A percentile compares a stretch with the other conserved stretches of the same genome.
These are phyloP conservation scores for Boletus austroedulis DNA, from an alignment of 1,284 basidiomycete genomes.

Conservation along the genomic window DNA sequence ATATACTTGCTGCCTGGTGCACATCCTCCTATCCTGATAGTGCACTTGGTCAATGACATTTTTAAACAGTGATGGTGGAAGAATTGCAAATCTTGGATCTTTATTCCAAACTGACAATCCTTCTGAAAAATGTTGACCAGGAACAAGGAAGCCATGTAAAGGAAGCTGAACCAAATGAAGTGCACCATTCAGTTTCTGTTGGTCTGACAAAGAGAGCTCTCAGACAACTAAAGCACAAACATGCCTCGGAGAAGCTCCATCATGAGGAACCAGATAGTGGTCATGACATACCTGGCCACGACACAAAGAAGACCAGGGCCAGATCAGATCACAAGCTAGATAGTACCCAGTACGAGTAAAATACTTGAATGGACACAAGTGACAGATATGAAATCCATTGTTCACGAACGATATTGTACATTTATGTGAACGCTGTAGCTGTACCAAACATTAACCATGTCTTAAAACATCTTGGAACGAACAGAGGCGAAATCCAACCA, in stretches of 20 bases:
- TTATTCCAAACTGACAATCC: slow-evolving; percentile 54
- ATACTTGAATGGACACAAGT: not conserved
- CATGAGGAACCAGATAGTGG: slow-evolving; percentile 3
- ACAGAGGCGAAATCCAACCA: not conserved
- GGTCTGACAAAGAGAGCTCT: slow-evolving; percentile 43
- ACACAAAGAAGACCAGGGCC: slow-evolving; percentile 23
- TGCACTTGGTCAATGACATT: not conserved
- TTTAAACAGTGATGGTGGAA: slow-evolving; percentile 43
- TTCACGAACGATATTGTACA: no score
- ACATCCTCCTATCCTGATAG: slow-evolving; percentile 25
- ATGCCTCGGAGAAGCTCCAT: slow-evolving; percentile 26
- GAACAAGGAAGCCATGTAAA: slow-evolving; percentile 38
- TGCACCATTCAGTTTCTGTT: slow-evolving; percentile 8
- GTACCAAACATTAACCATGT: no score
- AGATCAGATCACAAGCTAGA: slow-evolving; percentile 3
- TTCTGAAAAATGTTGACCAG: slow-evolving; percentile 61
- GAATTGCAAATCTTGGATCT: slow-evolving; percentile 56
- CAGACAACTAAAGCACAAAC: slow-evolving; percentile 52
- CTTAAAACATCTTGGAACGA: no score
- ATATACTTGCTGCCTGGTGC: slow-evolving; percentile 28
- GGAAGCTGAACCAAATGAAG: slow-evolving; percentile 14
- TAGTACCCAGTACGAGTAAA: not conserved
- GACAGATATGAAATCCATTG: no score
- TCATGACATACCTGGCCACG: not conserved
- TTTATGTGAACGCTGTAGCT: no score